A percentile compares a stretch with the other conserved stretches of the same genome.
phyloP scores from a whole-genome alignment of 148 eudicot genomes.

The Linanthus parryae region DNA sequence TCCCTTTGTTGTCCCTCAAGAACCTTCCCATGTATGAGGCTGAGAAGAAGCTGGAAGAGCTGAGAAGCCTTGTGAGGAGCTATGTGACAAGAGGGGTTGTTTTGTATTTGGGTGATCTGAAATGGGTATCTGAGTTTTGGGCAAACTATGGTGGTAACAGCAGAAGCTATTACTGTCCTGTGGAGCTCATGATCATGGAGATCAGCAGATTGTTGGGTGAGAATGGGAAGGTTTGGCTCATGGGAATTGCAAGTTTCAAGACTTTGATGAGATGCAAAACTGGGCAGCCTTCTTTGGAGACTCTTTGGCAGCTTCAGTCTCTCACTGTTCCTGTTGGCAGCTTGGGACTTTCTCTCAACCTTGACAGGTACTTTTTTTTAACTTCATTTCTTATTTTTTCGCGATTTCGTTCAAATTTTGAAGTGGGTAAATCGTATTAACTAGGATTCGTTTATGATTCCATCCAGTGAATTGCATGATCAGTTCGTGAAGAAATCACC shows the following conservation, averaged over 20 bases:
- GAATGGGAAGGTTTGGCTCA: constrained; percentile 48
- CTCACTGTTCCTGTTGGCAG: constrained; percentile 54
- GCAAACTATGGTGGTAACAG: constrained; percentile 21
- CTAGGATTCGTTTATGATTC: not conserved
- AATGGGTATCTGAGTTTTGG: constrained; percentile 62
- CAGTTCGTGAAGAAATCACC: too few species aligned
- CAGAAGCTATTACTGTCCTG: constrained; percentile 50
- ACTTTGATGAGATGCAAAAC: constrained; percentile 65
- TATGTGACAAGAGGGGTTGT: constrained; percentile 53
- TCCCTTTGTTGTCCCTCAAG: constrained; percentile 39
- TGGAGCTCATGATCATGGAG: constrained; percentile 68
- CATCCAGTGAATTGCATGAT: too few species aligned
- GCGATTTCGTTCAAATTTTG: not conserved
- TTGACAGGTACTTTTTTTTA: constrained; percentile 45
- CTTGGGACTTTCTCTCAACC: constrained; percentile 55
- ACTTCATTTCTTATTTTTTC: not conserved
- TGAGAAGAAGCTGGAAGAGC: constrained; percentile 49
- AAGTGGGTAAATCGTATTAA: not conserved
- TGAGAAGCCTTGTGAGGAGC: constrained; percentile 41
- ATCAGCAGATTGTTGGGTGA: constrained; percentile 51
- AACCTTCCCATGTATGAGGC: constrained; percentile 45
- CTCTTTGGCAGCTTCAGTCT: constrained; percentile 65
- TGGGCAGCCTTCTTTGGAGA: constrained; percentile 55
- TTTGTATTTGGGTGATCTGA: constrained; percentile 74
- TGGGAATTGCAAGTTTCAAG: constrained; percentile 71